Conservation (phyloP, 2,329 filamentous ascomycete species). For the Aspergillus ochraceoroseus region DNA sequence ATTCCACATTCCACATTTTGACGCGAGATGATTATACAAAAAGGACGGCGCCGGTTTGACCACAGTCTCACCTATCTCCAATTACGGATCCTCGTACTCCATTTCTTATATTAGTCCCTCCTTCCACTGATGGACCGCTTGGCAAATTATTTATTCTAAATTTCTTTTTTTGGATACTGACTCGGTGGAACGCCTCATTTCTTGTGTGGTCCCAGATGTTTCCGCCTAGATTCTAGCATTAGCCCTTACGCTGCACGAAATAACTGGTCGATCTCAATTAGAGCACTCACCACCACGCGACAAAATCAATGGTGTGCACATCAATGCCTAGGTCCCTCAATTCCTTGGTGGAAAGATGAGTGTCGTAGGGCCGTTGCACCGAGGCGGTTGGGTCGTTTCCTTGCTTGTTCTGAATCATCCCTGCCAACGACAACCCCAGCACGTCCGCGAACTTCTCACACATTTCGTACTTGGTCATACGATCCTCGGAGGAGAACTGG, state of each 20-base stretch:
- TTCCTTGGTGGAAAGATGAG: slow-evolving; percentile 72
- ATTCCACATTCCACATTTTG: not conserved
- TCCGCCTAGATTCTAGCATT: slow-evolving; percentile 26
- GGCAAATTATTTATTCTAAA: too few relatives aligned
- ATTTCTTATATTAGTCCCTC: too few relatives aligned
- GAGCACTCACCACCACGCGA: slow-evolving; percentile 65
- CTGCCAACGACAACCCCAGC: slow-evolving; percentile 65
- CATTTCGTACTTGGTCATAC: slow-evolving; percentile 85
- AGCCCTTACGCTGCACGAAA: slow-evolving; percentile 5
- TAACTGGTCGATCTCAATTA: slow-evolving; percentile 12
- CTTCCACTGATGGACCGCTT: too few relatives aligned
- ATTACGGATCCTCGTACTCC: too few relatives aligned
- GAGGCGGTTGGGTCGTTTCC: slow-evolving; percentile 66
- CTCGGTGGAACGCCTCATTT: too few relatives aligned
- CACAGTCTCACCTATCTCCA: too few relatives aligned
- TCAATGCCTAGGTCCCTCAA: slow-evolving; percentile 70
- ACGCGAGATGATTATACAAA: not conserved
- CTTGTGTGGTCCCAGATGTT: slow-evolving; percentile 29
- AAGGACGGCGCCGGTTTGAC: too few relatives aligned
- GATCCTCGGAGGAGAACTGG: slow-evolving; percentile 83
- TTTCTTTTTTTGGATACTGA: too few relatives aligned
- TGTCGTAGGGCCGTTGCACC: slow-evolving; percentile 80
- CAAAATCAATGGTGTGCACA: slow-evolving; percentile 69
- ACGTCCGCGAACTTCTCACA: slow-evolving; percentile 73
- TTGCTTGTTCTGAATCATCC: slow-evolving; percentile 61